Conservation (phyloP, 495 filamentous ascomycete genomes). For the Cercophora sp. region DNA sequence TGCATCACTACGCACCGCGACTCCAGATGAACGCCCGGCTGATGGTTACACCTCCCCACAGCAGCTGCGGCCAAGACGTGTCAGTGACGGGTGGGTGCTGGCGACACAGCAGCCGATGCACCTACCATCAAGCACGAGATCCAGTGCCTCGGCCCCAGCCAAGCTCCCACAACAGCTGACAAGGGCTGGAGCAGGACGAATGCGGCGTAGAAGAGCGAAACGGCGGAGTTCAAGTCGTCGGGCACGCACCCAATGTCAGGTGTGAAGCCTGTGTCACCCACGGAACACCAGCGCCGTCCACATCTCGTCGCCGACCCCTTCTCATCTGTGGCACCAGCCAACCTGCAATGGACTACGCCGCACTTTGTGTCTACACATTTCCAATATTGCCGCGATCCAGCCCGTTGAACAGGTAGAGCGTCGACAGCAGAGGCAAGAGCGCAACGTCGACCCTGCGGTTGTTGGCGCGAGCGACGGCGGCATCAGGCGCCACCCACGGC, state of each 20-base stretch:
- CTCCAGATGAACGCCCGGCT: slow-evolving; percentile 38
- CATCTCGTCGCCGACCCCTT: no score
- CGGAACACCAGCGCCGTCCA: neutral
- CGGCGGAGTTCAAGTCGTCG: slow-evolving; percentile 50
- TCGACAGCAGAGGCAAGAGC: slow-evolving; percentile 32
- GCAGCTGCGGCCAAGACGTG: slow-evolving; percentile 14
- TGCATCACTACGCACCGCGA: slow-evolving; percentile 27
- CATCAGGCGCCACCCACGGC: neutral
- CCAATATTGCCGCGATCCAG: slow-evolving; percentile 44
- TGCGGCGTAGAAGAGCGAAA: slow-evolving; percentile 53
- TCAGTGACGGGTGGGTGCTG: neutral
- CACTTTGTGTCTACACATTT: slow-evolving; percentile 38
- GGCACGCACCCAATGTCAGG: slow-evolving; percentile 26
- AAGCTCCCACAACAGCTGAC: slow-evolving; percentile 51
- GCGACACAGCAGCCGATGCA: neutral
- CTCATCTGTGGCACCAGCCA: no score
- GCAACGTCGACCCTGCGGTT: slow-evolving; percentile 33
- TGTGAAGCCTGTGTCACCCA: slow-evolving; percentile 23
- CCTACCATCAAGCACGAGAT: slow-evolving; percentile 52
- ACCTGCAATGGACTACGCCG: no score
- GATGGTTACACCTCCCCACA: slow-evolving; percentile 52
- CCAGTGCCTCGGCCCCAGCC: slow-evolving; percentile 49
- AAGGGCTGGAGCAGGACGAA: slow-evolving; percentile 56
- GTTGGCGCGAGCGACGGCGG: slow-evolving; percentile 16
- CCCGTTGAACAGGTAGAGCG: slow-evolving; percentile 40